Evolutionary conservation across 2,329 filamentous ascomycete genomes (phyloP).

Genomic region (Cercospora nicotianae): DNA sequence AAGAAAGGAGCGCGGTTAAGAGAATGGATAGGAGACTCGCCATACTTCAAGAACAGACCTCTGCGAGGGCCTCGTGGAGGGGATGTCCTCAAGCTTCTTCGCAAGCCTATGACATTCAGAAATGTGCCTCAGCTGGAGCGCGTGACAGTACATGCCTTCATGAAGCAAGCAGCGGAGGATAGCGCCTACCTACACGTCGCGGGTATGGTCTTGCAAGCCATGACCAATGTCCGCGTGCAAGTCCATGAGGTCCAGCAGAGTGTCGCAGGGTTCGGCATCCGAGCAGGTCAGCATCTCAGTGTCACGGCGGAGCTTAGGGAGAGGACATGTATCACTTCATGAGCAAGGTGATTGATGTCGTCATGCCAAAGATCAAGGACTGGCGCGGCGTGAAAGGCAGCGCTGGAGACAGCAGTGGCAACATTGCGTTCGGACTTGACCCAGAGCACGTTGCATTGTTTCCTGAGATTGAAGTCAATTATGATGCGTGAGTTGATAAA

Average conservation of each 20-base stretch:
- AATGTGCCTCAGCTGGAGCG: conserved; percentile 81
- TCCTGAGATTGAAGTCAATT: conserved; percentile 93
- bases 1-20: conserved; percentile 67
- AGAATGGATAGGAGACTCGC: conserved; percentile 84
- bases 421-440: conserved; percentile 78
- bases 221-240: conserved; percentile 72
- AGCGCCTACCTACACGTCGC: conserved; percentile 77
- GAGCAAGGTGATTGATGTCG: conserved; percentile 83
- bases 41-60: conserved; percentile 90
- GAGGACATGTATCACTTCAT: conserved; percentile 87
- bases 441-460: conserved; percentile 77
- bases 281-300: conserved; percentile 68
- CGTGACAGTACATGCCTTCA: conserved; percentile 77
- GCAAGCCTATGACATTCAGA: conserved; percentile 67
- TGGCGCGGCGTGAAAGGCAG: conserved; percentile 77
- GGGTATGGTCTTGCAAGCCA: conserved; percentile 79
- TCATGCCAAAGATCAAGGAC: conserved; percentile 94
- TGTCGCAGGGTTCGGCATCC: conserved; percentile 73
- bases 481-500: conserved; percentile 68
- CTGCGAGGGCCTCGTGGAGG: conserved; percentile 80
- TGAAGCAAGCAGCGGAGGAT: conserved; percentile 66
- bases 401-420: conserved; percentile 84
- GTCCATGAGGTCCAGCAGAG: conserved; percentile 69
- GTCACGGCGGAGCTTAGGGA: conserved; percentile 76
- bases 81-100: conserved; percentile 68